Conservation (phyloP, 305 asterid genomes). For the Fraxinus platypoda region DNA sequence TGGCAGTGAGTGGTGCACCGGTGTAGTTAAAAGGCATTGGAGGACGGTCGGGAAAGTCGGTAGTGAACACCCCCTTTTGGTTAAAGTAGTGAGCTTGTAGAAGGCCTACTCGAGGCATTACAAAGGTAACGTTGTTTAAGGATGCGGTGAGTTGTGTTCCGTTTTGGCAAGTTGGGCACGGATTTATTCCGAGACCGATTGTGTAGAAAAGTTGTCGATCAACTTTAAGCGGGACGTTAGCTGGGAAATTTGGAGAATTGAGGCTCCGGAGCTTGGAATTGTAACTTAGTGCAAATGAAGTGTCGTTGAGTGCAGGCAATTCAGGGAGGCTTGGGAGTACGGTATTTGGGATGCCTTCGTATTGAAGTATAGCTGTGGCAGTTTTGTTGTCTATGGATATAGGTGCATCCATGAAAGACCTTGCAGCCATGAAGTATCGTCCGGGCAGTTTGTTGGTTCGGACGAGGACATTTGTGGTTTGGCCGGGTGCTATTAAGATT, state of each 20-base stretch:
- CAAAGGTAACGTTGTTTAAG: conserved; percentile 59
- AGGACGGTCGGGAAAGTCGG: conserved; percentile 66
- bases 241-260: conserved; percentile 49
- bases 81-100: conserved; percentile 59
- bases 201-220: conserved; percentile 64
- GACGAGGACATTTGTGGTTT: conserved; percentile 61
- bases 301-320: conserved; percentile 48
- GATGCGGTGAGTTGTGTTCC: conserved; percentile 62
- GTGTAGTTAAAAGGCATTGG: conserved; percentile 61
- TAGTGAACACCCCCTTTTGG: conserved; percentile 36
- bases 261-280: conserved; percentile 45
- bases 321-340: conserved; percentile 39
- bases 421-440: conserved; percentile 61
- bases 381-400: conserved; percentile 57
- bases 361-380: conserved; percentile 59
- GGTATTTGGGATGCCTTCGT: conserved; percentile 38
- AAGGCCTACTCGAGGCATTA: conserved; percentile 60
- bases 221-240: conserved; percentile 48
- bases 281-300: conserved; percentile 37
- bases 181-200: conserved; percentile 55
- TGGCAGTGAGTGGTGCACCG: conserved; percentile 61
- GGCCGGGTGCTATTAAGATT: conserved; percentile 63
- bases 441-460: conserved; percentile 39
- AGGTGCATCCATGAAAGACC: conserved; percentile 68
- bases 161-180: conserved; percentile 55